Base-by-base conservation (phyloP, 371 early-diverging fungal species). In the Mucor plumbeus region DNA sequence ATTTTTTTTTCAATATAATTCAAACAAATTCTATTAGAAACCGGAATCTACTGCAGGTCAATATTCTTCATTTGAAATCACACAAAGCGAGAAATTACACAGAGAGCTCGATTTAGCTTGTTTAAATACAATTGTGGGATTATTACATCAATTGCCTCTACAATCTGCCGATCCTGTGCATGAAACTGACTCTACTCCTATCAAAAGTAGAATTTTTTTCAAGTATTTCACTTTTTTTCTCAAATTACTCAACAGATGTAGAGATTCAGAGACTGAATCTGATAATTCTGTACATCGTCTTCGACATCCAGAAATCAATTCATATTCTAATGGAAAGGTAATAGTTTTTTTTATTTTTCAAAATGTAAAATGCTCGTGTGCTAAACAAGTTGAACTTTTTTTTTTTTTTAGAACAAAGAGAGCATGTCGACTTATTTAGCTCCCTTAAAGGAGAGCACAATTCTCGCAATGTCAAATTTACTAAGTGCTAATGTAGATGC, bases 191-290 rank as follows among this genome's bases (percentile, higher is more conserved):
- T 78, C 91, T 36, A 79, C 83, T 9, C 89, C 90, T 67, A 85
- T 88, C 69, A 93, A 95, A 56, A 87, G 90, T 48, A 79, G 90
- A 48, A 85, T 94, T 7, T 97, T 95, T 72, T 91, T 89, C 76
- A 90, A 92, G 41, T 95, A 95, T 77, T 92, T 96, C 74, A 84
- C 88, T 36, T 96, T 96, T 78, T 95, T 96, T 74, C 76, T 97
- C 58, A 93, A 93, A 64, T 80, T 95, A 21, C 76, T 97, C 59
- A 93, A 91, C 68, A 88, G 93, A 67, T 95, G 94, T 73, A 83
- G 93, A 59, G 82, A 91, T 38, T 82, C 87, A 17, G 90, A 89
- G 70, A 81, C 41, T 15, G 59, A 67, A 44, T 14, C 55, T 5
- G 68, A 68, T 39, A 61, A 48, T 33, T 60, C 62, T 4, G 7